Percentiles rank a stretch among this genome's conserved stretches.
Conservation (phyloP, 306 rosid species). For the Arachis hypogaea region DNA sequence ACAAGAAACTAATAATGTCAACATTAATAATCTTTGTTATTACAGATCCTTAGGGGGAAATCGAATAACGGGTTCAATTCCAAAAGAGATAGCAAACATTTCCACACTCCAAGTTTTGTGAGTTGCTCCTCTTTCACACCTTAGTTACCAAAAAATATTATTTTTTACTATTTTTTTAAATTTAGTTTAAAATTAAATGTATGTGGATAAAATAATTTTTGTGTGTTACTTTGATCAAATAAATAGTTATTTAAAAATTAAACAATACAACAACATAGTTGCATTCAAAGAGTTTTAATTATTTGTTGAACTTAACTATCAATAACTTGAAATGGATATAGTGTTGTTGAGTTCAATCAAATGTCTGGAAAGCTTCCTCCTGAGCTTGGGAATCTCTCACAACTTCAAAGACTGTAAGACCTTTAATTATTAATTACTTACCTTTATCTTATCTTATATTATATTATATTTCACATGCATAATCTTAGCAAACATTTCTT, state of each 20-base stretch:
- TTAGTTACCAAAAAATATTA: too few relatives aligned
- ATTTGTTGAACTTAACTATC: background rate
- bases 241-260: too few relatives aligned
- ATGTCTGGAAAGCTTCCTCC: constrained; percentile 61
- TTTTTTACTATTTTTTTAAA: too few relatives aligned
- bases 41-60: constrained; percentile 34
- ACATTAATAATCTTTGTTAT: background rate
- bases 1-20: constrained; percentile 13
- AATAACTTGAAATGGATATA: constrained; percentile 15
- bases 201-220: too few relatives aligned
- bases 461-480: too few relatives aligned
- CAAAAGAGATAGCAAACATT: constrained; percentile 54
- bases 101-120: constrained; percentile 60
- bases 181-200: too few relatives aligned
- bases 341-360: constrained; percentile 56
- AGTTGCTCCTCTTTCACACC: constrained; percentile 32
- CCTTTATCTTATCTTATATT: too few relatives aligned
- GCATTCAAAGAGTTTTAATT: too few relatives aligned
- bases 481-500: background rate
- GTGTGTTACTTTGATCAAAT: too few relatives aligned
- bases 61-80: constrained; percentile 57
- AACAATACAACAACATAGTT: too few relatives aligned
- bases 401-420: constrained; percentile 56
- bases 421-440: background rate
- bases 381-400: constrained; percentile 53